A percentile compares a stretch with the other conserved stretches of the same genome.
Conservation (phyloP, 306 rosid species). For the Geum urbanum region DNA sequence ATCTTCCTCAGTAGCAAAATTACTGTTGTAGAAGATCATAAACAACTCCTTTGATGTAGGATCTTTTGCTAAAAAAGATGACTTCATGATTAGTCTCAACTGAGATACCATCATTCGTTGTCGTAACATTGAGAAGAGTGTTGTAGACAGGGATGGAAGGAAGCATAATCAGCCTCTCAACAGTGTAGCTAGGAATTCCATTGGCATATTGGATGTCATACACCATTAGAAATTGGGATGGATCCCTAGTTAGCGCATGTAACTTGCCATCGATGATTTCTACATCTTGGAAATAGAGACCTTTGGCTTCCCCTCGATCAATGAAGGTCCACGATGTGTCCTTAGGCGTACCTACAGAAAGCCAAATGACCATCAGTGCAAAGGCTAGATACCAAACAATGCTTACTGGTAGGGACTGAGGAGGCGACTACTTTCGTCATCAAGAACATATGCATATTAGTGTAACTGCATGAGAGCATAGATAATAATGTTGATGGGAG, state of each 20-base stretch:
- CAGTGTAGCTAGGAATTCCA: no score
- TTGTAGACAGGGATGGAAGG: no score
- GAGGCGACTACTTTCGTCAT: not conserved
- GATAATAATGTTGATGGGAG: not conserved
- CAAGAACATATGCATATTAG: not conserved
- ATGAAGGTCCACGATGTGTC: not conserved
- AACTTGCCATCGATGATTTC: not conserved
- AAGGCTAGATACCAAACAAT: not conserved
- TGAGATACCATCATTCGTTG: no score
- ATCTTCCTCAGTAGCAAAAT: no score
- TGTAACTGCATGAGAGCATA: not conserved
- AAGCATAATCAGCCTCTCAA: not conserved
- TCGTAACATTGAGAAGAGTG: not conserved
- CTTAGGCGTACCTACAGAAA: not conserved
- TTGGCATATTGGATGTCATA: not conserved
- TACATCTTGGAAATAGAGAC: not conserved
- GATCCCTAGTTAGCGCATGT: not conserved
- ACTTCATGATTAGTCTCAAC: no score
- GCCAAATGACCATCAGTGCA: not conserved
- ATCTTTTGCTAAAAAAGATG: not conserved
- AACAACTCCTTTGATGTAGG: not conserved
- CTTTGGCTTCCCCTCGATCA: not conserved
- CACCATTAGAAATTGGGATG: not conserved
- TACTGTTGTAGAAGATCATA: not conserved
- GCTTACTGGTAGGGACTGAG: not conserved